phyloP scores from a whole-genome alignment of 1,284 basidiomycete species.

The Moniliella sp. region DNA sequence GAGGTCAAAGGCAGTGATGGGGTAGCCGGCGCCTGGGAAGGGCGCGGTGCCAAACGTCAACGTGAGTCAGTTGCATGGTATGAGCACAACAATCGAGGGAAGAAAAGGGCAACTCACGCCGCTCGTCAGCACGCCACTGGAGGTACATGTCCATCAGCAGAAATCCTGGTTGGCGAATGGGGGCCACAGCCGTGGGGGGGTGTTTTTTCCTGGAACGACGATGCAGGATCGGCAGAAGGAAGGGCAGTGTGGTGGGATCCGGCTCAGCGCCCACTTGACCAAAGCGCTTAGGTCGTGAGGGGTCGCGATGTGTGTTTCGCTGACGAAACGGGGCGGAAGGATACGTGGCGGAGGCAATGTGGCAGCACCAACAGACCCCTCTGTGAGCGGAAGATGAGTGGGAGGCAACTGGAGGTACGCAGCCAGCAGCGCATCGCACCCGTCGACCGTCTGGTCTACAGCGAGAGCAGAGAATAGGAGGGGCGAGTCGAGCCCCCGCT shows the following conservation, averaged over 20 bases:
- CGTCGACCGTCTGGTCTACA: slow-evolving; percentile 16
- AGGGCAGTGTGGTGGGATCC: slow-evolving; percentile 23
- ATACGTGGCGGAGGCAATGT: background rate
- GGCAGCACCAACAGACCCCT: background rate
- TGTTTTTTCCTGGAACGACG: no score
- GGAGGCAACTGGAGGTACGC: slow-evolving; percentile 3
- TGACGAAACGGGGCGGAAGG: slow-evolving; percentile 6
- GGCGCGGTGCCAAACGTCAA: no score
- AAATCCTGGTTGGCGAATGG: slow-evolving; percentile 27
- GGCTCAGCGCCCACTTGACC: slow-evolving; percentile 30
- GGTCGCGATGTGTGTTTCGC: slow-evolving; percentile 22
- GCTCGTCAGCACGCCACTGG: slow-evolving; percentile 22
- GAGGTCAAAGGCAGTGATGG: slow-evolving; percentile 9
- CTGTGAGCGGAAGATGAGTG: no score
- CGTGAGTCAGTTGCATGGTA: no score
- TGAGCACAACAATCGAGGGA: no score
- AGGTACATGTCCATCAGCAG: slow-evolving; percentile 23
- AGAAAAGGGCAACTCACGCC: slow-evolving; percentile 3
- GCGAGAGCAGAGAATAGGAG: slow-evolving; percentile 31
- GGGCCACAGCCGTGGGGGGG: no score
- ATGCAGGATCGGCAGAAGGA: slow-evolving; percentile 7
- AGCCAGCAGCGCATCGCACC: slow-evolving; percentile 12
- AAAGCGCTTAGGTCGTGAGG: slow-evolving; percentile 25
- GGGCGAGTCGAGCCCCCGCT: slow-evolving; percentile 23
- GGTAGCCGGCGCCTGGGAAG: slow-evolving; percentile 4